Percentiles rank a stretch among this genome's conserved stretches.
Conservation (phyloP, 441 rosid genomes). For the Gossypium davidsonii region DNA sequence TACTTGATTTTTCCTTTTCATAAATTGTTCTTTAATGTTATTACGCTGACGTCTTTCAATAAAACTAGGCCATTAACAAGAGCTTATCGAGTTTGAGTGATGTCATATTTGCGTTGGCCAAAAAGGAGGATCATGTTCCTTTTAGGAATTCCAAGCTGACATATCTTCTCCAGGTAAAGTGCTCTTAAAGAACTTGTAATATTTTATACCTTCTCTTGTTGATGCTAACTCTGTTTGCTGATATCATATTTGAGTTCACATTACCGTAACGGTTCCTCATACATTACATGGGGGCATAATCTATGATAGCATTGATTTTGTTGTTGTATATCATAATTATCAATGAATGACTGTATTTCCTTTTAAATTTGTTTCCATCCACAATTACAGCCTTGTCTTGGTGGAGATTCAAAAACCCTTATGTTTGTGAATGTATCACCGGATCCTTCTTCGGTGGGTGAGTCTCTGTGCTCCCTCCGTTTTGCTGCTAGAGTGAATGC, state of each 20-base stretch:
- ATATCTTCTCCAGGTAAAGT: slow-evolving; percentile 82
- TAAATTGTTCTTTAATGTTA: background rate
- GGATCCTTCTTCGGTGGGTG: slow-evolving; percentile 72
- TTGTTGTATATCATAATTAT: background rate
- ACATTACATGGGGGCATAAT: background rate
- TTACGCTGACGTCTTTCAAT: background rate
- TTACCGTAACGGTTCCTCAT: background rate
- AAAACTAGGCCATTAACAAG: slow-evolving; percentile 80
- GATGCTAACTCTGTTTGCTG: background rate
- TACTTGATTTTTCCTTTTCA: background rate
- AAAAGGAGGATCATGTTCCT: slow-evolving; percentile 95
- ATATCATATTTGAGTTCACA: background rate
- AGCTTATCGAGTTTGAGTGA: slow-evolving; percentile 80
- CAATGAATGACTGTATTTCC: background rate
- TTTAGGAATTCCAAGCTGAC: slow-evolving; percentile 92
- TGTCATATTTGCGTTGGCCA: slow-evolving; percentile 88
- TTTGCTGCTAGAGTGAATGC: slow-evolving; percentile 95
- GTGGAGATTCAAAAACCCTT: slow-evolving; percentile 92
- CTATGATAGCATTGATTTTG: background rate
- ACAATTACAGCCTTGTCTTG: slow-evolving; percentile 78
- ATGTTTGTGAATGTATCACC: slow-evolving; percentile 96
- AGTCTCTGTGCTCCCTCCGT: slow-evolving; percentile 86
- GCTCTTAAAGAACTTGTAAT: background rate
- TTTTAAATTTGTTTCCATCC: background rate
- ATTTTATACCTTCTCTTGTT: background rate